Base-by-base conservation (phyloP, 352 stramenopile species). In the Pythium insidiosum region DNA sequence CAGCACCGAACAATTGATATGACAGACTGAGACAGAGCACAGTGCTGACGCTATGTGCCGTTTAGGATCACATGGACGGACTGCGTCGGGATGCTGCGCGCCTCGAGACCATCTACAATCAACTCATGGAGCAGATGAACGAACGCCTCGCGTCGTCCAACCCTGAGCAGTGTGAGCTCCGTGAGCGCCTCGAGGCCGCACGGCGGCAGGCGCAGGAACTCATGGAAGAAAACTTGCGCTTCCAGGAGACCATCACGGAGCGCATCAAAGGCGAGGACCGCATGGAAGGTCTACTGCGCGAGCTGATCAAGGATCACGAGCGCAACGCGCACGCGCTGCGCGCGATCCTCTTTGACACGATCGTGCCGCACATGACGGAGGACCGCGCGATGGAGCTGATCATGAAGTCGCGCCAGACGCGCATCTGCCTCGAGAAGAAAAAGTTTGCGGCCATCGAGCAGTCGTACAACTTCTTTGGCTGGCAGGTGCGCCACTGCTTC, bases 221-320 rank as follows among this genome's bases (percentile, higher is more conserved):
- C 12, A 73, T 81, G 53, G 65, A 77, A 21, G 69, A 85, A 28
- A 78, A 79, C 43, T 82, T 72, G 36, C 22, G 74, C 29, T 44
- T 78, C 21, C 61, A 78, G 26, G 58, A 70, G 38, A 68, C 70
- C 58, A 35, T 78, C 41, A 63, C 64, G 35, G 67, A 78, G 18
- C 72, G 73, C 39, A 58, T 65, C 35, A 78, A 78, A 11, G 45
- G 63, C 5, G 65, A 76, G 37, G 68, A 81, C 55, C 41, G 68
- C 18, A 74, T 76, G 65, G 68, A 81, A 60, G 68, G 68, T 0
- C 50, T 81, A 18, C 45, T 81, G 19, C 65, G 63, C 16, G 68
- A 81, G 40, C 43, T 76, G 29, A 36, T 58, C 13, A 59, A 59
- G 20, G 51, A 59, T n/a, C 51, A 59, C 18, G 20, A 48, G 26